Evolutionary conservation across 2,329 filamentous ascomycete species (phyloP).

Genomic region (Calonectria pteridis): DNA sequence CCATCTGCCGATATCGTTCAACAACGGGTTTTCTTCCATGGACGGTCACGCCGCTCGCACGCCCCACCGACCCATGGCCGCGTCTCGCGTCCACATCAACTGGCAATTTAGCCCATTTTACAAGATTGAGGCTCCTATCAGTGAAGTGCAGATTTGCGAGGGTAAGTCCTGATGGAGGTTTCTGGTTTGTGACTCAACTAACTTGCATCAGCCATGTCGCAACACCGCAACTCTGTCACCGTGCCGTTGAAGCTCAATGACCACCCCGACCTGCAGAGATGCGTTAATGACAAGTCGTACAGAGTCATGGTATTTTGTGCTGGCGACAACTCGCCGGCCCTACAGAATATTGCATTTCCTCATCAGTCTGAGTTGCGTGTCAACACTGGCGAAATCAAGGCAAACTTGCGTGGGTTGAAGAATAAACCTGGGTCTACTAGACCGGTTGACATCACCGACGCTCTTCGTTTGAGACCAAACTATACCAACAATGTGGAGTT

Average conservation of each 20-base stretch:
- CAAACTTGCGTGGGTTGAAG: constrained; percentile 94
- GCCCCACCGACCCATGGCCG: constrained; percentile 34
- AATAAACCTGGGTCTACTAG: constrained; percentile 96
- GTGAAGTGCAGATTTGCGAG: constrained; percentile 76
- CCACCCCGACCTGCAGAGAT: constrained; percentile 63
- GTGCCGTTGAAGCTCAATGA: constrained; percentile 63
- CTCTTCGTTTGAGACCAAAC: constrained; percentile 76
- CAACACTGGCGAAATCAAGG: constrained; percentile 88
- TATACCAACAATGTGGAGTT: constrained; percentile 86
- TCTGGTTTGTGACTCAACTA: not conserved
- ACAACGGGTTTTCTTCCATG: constrained; percentile 21
- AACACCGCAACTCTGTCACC: constrained; percentile 62
- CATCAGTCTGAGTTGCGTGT: constrained; percentile 93
- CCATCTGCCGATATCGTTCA: constrained; percentile 37
- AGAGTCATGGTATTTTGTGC: constrained; percentile 89
- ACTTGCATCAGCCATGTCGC: constrained; percentile 64
- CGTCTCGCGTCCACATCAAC: constrained; percentile 37
- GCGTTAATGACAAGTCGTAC: constrained; percentile 71
- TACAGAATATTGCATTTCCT: constrained; percentile 88
- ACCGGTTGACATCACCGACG: constrained; percentile 89
- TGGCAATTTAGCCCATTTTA: constrained; percentile 90
- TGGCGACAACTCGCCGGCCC: constrained; percentile 67
- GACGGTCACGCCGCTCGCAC: constrained; percentile 34
- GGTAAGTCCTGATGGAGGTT: constrained; percentile 62
- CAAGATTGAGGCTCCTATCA: constrained; percentile 73